A percentile compares a stretch with the other conserved stretches of the same genome.
phyloP scores from a whole-genome alignment of 164 flowering plant species.

The Houttuynia cordata region DNA sequence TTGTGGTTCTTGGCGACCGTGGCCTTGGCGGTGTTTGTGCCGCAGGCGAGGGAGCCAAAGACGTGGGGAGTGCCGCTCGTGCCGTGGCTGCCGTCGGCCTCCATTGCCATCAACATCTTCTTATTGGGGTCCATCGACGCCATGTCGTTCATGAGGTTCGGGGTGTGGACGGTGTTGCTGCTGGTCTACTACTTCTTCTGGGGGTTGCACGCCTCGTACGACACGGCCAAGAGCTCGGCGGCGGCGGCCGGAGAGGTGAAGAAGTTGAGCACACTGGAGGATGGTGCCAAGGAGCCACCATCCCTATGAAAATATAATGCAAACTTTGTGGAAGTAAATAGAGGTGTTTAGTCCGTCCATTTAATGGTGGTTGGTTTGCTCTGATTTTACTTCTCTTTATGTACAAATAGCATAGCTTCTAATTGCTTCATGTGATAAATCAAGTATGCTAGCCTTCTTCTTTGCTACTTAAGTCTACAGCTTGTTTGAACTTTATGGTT shows the following conservation, averaged over 20 bases:
- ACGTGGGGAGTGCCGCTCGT: constrained; percentile 56
- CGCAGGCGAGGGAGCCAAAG: constrained; percentile 34
- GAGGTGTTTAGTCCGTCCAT: too few species aligned
- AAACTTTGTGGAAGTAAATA: too few species aligned
- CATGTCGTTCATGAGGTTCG: constrained; percentile 40
- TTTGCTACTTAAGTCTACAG: too few species aligned
- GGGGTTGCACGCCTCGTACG: constrained; percentile 55
- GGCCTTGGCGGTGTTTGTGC: constrained; percentile 22
- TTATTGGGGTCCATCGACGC: constrained; percentile 47
- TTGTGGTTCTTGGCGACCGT: constrained; percentile 41
- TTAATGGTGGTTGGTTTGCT: too few species aligned
- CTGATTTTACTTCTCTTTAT: too few species aligned
- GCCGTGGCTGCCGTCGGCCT: constrained; percentile 52
- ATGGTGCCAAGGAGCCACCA: background rate
- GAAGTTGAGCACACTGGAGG: constrained; percentile 1
- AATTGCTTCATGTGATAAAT: too few species aligned
- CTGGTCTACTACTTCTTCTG: constrained; percentile 39
- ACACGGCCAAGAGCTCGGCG: constrained; percentile 24
- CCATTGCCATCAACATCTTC: constrained; percentile 43
- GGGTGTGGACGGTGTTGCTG: constrained; percentile 27
- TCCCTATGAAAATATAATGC: too few species aligned
- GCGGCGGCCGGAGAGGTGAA: background rate
- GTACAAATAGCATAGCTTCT: too few species aligned
- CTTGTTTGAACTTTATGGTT: too few species aligned
- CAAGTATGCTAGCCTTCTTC: too few species aligned